A percentile compares a stretch with the other conserved stretches of the same genome.
These are phyloP conservation scores for Lichtheimia hyalospora DNA, from an alignment of 371 early-diverging fungal genomes.

Conservation along the genomic window DNA sequence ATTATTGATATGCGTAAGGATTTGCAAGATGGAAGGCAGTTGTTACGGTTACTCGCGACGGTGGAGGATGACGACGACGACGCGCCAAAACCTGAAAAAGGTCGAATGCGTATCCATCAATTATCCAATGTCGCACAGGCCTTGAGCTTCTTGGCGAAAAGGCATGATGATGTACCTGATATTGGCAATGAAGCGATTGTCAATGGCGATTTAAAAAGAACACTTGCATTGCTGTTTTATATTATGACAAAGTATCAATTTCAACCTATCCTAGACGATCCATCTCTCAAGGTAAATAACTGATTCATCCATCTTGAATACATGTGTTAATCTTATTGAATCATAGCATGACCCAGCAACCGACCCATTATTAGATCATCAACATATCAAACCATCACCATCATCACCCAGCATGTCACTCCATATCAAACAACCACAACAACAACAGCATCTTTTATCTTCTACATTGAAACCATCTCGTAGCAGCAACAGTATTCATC, in stretches of 20 bases:
- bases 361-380: too few relatives aligned
- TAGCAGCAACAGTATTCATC: constrained; percentile 1
- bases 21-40: constrained; percentile 61
- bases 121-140: constrained; percentile 79
- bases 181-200: constrained; percentile 83
- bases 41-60: constrained; percentile 58
- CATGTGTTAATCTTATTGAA: not conserved
- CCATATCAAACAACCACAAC: constrained; percentile 9
- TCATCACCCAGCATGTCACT: constrained; percentile 5
- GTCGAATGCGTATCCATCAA: constrained; percentile 72
- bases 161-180: constrained; percentile 66
- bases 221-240: constrained; percentile 77
- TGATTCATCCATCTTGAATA: not conserved
- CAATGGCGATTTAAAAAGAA: constrained; percentile 82
- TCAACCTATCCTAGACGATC: constrained; percentile 36
- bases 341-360: too few relatives aligned
- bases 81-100: constrained; percentile 56
- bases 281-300: constrained; percentile 1
- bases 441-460: not conserved
- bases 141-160: constrained; percentile 63
- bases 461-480: constrained; percentile 6
- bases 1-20: constrained; percentile 51
- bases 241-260: constrained; percentile 75
- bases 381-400: constrained; percentile 4
- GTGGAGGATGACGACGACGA: constrained; percentile 47